Conservation (phyloP, 2,329 filamentous ascomycete species). For the Fusarium stilboides region DNA sequence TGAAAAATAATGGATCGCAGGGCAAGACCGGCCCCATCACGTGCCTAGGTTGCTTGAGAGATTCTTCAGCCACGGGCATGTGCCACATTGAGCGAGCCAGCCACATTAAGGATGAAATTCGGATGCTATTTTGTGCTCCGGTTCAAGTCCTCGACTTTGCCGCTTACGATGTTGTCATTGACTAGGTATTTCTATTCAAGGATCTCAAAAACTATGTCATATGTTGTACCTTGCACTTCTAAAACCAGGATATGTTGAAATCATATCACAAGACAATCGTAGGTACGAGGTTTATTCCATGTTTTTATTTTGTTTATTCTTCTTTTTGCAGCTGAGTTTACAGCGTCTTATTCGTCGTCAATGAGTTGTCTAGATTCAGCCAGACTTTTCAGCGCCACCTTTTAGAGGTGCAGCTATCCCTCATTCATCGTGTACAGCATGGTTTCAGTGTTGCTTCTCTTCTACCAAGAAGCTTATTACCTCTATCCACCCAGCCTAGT, state of each 20-base stretch:
- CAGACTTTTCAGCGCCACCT: constrained; percentile 32
- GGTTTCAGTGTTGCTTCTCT: constrained; percentile 30
- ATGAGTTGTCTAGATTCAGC: constrained; percentile 22
- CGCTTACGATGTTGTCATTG: no score
- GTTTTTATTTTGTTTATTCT: constrained; percentile 17
- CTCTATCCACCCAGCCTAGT: constrained; percentile 35
- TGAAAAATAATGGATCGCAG: constrained; percentile 31
- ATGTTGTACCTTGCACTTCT: no score
- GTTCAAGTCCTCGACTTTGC: no score
- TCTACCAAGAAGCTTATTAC: constrained; percentile 26
- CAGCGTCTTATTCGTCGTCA: constrained; percentile 25
- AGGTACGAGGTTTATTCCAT: constrained; percentile 13
- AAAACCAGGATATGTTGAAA: no score
- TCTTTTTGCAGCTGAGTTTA: constrained; percentile 25
- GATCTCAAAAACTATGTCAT: no score
- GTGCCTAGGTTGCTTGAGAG: constrained; percentile 26
- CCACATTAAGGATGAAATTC: no score
- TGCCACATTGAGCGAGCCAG: constrained; percentile 18
- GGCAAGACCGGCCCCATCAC: constrained; percentile 40
- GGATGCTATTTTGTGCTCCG: no score
- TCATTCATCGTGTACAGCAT: constrained; percentile 34
- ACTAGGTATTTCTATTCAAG: no score
- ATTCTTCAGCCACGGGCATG: neutral
- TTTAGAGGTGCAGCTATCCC: constrained; percentile 34
- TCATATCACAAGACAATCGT: no score